Evolutionary conservation across 148 eudicot genomes (phyloP).

Genomic region (Vaccinium myrtillus): DNA sequence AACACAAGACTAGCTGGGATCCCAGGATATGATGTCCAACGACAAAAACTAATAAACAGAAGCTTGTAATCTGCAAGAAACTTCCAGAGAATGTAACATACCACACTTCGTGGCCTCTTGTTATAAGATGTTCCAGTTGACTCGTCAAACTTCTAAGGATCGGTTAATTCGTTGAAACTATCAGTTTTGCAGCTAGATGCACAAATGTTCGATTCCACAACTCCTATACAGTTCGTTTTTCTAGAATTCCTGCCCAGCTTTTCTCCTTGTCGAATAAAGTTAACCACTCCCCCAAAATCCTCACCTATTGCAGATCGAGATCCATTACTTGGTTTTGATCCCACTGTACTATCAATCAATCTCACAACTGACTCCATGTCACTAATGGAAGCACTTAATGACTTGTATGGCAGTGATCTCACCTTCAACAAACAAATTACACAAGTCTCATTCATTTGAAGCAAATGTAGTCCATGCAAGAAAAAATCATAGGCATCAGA

Average conservation of each 20-base stretch:
- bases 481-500: no score
- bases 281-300: no score
- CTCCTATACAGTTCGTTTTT: not conserved
- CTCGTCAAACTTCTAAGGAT: slow-evolving; percentile 1
- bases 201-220: not conserved
- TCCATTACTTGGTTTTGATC: no score
- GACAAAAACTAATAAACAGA: not conserved
- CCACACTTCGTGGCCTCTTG: slow-evolving; percentile 14
- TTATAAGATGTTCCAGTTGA: not conserved
- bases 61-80: not conserved
- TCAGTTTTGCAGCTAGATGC: slow-evolving; percentile 1
- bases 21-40: not conserved
- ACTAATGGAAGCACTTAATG: no score
- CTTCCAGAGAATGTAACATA: not conserved
- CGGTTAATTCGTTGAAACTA: slow-evolving; percentile 2
- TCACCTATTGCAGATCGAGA: no score
- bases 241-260: no score
- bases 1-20: not conserved
- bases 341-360: no score
- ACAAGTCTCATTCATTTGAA: no score
- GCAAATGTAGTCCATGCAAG: not conserved
- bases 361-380: no score
- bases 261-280: no score
- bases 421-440: no score
- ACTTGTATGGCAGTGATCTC: no score